These are phyloP conservation scores for Colletotrichum tabaci DNA, from an alignment of 2,329 filamentous ascomycete genomes.

Conservation along the genomic window DNA sequence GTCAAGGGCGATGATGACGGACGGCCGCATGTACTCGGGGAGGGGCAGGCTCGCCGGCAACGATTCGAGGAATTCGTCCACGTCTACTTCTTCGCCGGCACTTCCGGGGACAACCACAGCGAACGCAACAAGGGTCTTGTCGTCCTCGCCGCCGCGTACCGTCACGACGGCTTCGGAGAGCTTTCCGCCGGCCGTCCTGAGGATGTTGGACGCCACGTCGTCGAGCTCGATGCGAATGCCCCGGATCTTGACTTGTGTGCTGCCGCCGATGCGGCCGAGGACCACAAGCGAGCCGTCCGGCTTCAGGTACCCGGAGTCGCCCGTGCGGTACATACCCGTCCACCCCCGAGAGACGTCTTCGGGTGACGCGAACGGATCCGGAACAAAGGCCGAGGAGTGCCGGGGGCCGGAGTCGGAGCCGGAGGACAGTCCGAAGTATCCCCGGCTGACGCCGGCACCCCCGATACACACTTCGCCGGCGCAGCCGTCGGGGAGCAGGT, in stretches of 20 bases:
- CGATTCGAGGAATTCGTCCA: conserved; percentile 32
- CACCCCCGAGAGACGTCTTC: not conserved
- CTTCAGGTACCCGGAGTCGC: conserved; percentile 55
- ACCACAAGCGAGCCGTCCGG: conserved; percentile 53
- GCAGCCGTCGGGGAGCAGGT: conserved; percentile 56
- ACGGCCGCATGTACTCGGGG: conserved; percentile 55
- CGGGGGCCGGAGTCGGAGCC: too few species aligned
- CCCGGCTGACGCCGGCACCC: conserved; percentile 58
- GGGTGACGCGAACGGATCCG: too few species aligned
- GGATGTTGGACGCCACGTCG: conserved; percentile 53
- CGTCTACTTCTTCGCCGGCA: conserved; percentile 4
- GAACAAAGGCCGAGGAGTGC: too few species aligned
- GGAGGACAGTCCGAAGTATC: conserved; percentile 54
- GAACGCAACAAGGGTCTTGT: conserved; percentile 48
- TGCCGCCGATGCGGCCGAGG: conserved; percentile 56
- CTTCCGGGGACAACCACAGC: conserved; percentile 45
- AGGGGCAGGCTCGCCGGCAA: conserved; percentile 45
- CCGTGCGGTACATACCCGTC: conserved; percentile 56
- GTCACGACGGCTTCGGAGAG: conserved; percentile 46
- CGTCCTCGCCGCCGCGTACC: conserved; percentile 40
- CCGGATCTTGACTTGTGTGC: conserved; percentile 62
- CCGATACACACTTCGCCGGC: conserved; percentile 53
- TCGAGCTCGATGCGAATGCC: conserved; percentile 62
- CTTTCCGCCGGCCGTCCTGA: conserved; percentile 42
- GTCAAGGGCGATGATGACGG: conserved; percentile 46